These are phyloP conservation scores for Mangifera indica DNA, from an alignment of 345 rosid species.

Conservation along the genomic window DNA sequence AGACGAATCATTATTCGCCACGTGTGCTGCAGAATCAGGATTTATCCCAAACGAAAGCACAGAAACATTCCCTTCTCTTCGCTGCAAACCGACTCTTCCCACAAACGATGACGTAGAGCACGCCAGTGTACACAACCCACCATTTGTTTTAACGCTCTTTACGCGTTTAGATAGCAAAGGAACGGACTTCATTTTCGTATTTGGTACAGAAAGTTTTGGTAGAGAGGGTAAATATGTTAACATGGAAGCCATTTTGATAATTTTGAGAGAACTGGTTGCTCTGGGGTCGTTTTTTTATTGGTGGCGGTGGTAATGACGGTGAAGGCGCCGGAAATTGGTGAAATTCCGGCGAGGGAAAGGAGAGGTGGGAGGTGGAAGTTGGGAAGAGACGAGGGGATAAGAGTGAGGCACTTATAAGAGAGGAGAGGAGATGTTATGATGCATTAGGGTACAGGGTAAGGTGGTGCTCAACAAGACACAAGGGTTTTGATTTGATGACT, in stretches of 20 bases:
- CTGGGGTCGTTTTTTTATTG: background rate
- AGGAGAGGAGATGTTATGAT: background rate
- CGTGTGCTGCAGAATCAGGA: conserved; percentile 29
- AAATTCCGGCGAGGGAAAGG: conserved; percentile 25
- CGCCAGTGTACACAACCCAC: conserved; percentile 37
- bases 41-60: conserved; percentile 59
- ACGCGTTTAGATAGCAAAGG: conserved; percentile 11
- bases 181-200: conserved; percentile 4
- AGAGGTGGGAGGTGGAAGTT: conserved; percentile 27
- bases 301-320: background rate
- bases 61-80: conserved; percentile 75
- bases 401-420: background rate
- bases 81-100: conserved; percentile 71
- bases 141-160: conserved; percentile 12
- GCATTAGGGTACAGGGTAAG: background rate
- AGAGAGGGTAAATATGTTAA: conserved; percentile 30
- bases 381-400: conserved; percentile 20
- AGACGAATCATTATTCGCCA: conserved; percentile 47
- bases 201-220: conserved; percentile 19
- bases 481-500: conserved; percentile 1
- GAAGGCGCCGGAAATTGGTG: conserved; percentile 28
- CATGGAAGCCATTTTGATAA: conserved; percentile 35
- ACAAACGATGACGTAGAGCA: conserved; percentile 70
- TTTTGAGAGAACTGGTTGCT: background rate
- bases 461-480: too few species aligned